A percentile compares a stretch with the other conserved stretches of the same genome.
Evolutionary conservation across 176 grass and related monocot genomes (phyloP).

Genomic region (Paspalum vaginatum): DNA sequence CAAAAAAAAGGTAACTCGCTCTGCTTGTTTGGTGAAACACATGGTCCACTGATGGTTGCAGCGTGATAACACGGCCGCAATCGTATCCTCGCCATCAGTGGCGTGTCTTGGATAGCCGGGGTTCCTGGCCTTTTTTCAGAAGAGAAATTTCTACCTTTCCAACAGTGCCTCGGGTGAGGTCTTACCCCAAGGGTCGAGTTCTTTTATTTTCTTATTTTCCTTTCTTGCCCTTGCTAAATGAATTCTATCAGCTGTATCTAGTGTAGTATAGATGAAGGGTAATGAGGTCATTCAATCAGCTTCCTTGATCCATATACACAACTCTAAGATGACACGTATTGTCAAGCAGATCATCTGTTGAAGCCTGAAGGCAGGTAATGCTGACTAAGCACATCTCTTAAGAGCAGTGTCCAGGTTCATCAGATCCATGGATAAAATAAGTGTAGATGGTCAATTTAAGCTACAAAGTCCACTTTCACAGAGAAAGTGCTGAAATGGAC

Average conservation of each 20-base stretch:
- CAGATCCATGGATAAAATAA: neutral
- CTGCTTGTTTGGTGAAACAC: no score
- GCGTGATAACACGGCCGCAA: no score
- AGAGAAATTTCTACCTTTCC: no score
- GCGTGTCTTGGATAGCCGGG: no score
- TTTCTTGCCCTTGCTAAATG: neutral
- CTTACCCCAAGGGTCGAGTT: no score
- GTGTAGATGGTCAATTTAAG: neutral
- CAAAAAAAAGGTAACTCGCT: no score
- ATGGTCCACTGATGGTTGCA: no score
- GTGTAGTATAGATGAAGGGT: neutral
- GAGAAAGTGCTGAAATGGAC: neutral
- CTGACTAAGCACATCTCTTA: neutral
- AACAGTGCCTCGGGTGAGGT: no score
- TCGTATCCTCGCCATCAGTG: no score
- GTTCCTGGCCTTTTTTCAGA: no score
- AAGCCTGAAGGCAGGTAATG: constrained; percentile 18
- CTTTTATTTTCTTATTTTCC: neutral
- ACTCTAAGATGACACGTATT: neutral
- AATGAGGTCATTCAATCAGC: no score
- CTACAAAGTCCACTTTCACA: constrained; percentile 4
- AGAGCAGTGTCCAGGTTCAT: constrained; percentile 35
- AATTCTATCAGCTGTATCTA: neutral
- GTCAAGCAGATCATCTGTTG: neutral
- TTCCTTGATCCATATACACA: no score